Evolutionary conservation across 768 basidiomycete species (phyloP), one percentile per base, ranked within the genome.

Genomic region (Hygrocybe punicea): DNA sequence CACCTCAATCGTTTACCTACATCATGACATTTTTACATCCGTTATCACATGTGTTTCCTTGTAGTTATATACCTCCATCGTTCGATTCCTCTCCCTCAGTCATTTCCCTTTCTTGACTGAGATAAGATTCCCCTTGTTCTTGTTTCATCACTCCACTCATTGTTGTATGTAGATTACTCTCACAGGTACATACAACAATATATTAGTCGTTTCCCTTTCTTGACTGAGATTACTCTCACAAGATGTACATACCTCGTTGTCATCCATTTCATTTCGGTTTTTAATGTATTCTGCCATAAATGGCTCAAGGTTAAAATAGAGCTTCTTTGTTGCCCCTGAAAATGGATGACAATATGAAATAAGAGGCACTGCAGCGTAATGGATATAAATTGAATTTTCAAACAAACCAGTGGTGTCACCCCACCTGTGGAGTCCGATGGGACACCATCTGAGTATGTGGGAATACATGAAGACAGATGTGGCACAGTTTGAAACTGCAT

Each of bases 271-370:
- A 25, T 46, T 25, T 16, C 57, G 39, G 34, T 53, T 42, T 33
- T 8, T 13, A 4, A 58, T 25, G 10, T 51, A 42, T 16, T 53
- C 51, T 14, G 25, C 14, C 25, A 58, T 10, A 17, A 52, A 58
- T 10, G 57, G 57, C 11, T 45, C 44, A 7, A 58, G 16, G 34
- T n/a, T 45, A 58, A 10, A 7, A 16, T 33, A 19, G 13, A 10
- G 57, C 50, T 21, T 58, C 24, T 25, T 58, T 53, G 21, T 39
- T 21, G 3, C 57, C 57, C 23, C 57, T 51, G 14, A 25, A 46
- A 16, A 58, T 21, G n/a, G 57, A 46, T 3, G 51, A 53, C 7
- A 53, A 23, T 16, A 53, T 14, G 25, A 53, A 53, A 51, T 58
- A 58, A 11, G 47, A 6, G 8, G 35, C 16, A 10, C 57, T 58